These are phyloP conservation scores for Aureobasidium uvarum DNA, from an alignment of 2,329 filamentous ascomycete genomes.

Conservation along the genomic window DNA sequence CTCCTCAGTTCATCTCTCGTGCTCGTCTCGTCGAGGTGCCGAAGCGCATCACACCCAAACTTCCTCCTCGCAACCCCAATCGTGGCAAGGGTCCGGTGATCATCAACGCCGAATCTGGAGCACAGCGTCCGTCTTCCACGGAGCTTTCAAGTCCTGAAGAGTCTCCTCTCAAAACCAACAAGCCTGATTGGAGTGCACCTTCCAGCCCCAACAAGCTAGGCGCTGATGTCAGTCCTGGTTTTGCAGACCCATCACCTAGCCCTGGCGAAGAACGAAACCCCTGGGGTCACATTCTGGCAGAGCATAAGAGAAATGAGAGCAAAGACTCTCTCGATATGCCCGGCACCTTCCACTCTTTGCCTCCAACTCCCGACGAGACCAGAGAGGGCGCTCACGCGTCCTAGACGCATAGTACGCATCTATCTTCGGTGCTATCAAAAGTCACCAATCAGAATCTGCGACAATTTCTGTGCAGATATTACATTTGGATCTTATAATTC, in stretches of 20 bases:
- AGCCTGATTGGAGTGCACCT: slow-evolving; percentile 15
- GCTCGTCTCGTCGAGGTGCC: slow-evolving; percentile 82
- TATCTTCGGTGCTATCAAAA: not conserved
- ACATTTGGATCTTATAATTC: slow-evolving; percentile 3
- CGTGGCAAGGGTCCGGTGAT: slow-evolving; percentile 39
- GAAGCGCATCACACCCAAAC: slow-evolving; percentile 72
- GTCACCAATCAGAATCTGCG: not conserved
- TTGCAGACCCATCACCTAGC: slow-evolving; percentile 4
- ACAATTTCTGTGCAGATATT: not conserved
- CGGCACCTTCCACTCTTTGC: slow-evolving; percentile 37
- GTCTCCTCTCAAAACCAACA: slow-evolving; percentile 14
- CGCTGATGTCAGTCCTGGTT: not conserved
- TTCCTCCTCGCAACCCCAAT: slow-evolving; percentile 74
- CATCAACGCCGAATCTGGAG: slow-evolving; percentile 34
- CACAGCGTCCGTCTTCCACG: slow-evolving; percentile 10
- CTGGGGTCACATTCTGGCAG: slow-evolving; percentile 33
- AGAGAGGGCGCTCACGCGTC: slow-evolving; percentile 1
- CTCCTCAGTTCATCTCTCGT: slow-evolving; percentile 52
- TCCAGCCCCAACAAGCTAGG: slow-evolving; percentile 3
- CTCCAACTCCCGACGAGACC: slow-evolving; percentile 28
- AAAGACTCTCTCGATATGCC: slow-evolving; percentile 34
- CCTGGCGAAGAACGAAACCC: slow-evolving; percentile 30
- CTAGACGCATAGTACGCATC: not conserved
- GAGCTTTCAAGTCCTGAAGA: slow-evolving; percentile 6
- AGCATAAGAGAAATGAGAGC: slow-evolving; percentile 29